A percentile compares a stretch with the other conserved stretches of the same genome.
Evolutionary conservation across 2,329 filamentous ascomycete species (phyloP).

Genomic region (Penicillium brevicompactum): DNA sequence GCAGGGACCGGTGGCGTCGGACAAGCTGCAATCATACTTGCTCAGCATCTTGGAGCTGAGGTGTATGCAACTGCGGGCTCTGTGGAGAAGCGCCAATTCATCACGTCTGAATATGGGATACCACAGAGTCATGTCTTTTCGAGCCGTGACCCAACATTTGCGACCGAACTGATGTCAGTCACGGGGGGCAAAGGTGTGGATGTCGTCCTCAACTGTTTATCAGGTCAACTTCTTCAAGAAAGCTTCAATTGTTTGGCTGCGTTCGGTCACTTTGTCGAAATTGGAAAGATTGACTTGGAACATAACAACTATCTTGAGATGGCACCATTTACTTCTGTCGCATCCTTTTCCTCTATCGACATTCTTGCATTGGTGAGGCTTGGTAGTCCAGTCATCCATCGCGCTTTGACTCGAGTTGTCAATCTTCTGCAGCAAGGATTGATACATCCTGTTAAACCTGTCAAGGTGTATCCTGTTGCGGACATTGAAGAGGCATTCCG

Average conservation of each 20-base stretch:
- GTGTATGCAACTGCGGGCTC: neutral
- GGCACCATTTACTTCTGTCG: slow-evolving; percentile 12
- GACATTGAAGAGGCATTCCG: slow-evolving; percentile 32
- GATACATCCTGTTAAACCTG: slow-evolving; percentile 33
- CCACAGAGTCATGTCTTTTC: slow-evolving; percentile 1
- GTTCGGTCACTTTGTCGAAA: slow-evolving; percentile 13
- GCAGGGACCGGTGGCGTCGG: neutral
- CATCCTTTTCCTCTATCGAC: slow-evolving; percentile 11
- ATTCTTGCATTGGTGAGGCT: slow-evolving; percentile 1
- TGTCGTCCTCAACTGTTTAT: slow-evolving; percentile 2
- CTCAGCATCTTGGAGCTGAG: neutral
- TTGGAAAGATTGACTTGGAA: slow-evolving; percentile 10
- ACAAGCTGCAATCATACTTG: neutral
- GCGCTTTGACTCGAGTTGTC: slow-evolving; percentile 1
- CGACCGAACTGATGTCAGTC: neutral
- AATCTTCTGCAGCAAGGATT: slow-evolving; percentile 16
- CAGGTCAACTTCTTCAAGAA: slow-evolving; percentile 9
- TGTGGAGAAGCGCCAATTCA: neutral
- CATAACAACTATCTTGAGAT: slow-evolving; percentile 22
- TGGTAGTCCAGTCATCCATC: neutral
- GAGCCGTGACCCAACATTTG: slow-evolving; percentile 1
- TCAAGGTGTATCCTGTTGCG: slow-evolving; percentile 30
- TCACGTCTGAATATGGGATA: neutral
- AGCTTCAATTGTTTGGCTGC: slow-evolving; percentile 13
- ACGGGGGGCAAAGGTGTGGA: neutral